Conservation (phyloP, 495 filamentous ascomycete species). For the Penicillium malachiteum region DNA sequence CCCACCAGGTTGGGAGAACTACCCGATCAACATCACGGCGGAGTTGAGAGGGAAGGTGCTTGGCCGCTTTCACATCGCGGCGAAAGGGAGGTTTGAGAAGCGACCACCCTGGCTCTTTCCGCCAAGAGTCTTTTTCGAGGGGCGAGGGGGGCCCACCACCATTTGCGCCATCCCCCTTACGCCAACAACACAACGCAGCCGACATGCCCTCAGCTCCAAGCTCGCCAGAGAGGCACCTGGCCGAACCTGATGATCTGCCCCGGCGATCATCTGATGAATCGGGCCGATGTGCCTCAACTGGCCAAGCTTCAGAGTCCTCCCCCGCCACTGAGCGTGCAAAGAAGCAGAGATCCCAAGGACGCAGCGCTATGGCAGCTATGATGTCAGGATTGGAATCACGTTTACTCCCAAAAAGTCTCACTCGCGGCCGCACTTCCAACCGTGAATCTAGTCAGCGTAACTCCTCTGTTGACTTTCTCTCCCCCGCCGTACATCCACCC, state of each 20-base stretch:
- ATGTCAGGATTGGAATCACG: conserved; percentile 41
- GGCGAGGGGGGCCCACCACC: too few relatives aligned
- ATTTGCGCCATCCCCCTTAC: too few relatives aligned
- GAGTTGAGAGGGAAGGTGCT: too few relatives aligned
- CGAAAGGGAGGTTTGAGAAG: too few relatives aligned
- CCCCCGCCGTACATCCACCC: conserved; percentile 47
- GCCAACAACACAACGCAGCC: conserved; percentile 12
- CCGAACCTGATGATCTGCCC: conserved; percentile 9
- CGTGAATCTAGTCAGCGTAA: conserved; percentile 50
- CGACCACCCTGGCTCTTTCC: too few relatives aligned
- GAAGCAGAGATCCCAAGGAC: conserved; percentile 25
- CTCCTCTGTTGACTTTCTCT: conserved; percentile 57
- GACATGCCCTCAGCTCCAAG: conserved; percentile 25
- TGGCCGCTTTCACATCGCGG: too few relatives aligned
- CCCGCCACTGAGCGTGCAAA: neutral
- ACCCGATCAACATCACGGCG: too few relatives aligned
- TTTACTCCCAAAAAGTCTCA: conserved; percentile 36
- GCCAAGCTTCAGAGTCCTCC: neutral
- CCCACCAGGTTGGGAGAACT: too few relatives aligned
- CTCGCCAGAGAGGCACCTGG: conserved; percentile 21
- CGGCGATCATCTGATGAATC: conserved; percentile 25
- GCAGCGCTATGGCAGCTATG: conserved; percentile 37
- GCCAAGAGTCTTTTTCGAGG: too few relatives aligned
- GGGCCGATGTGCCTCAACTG: conserved; percentile 3
- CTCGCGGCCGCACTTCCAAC: conserved; percentile 40